Base-by-base conservation (phyloP, 306 rosid species). In the Acacia confusa region DNA sequence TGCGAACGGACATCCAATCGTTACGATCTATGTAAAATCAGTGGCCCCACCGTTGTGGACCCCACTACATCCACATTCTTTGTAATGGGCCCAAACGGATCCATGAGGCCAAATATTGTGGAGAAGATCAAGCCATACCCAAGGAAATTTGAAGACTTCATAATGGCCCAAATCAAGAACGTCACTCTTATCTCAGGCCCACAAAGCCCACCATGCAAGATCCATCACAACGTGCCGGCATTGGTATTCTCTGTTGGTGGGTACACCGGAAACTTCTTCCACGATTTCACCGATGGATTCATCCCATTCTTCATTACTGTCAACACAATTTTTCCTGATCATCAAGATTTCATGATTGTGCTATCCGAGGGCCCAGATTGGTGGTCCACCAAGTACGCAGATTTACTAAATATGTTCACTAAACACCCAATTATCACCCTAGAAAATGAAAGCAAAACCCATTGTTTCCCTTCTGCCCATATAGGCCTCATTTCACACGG, bases 261-360 rank as follows among this genome's bases (percentile, higher is more conserved):
- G 60, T 82, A 84, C 86, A 82, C 90, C 22, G 87, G 88, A 3
- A 88, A 87, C 91, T 78, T 88, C 80, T 90, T 69, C 70, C 93
- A 88, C 6, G 93, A 86, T 20, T 86, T 90, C 78, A 86, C 67
- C 7, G 90, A 87, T 9, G 93, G 87, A 10, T 60, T 90, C 78
- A 78, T 88, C 50, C 93, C 88, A 0, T 78, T 86, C 38, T 90
- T 27, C 79, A 86, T 88, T 74, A 84, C 85, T 9, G 20, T 63
- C 78, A 75, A 82, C 12, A 30, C 87, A 0, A 14, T 86, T 32
- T 50, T 82, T 6, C 68, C 20, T 4, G 30, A 72, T 14, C 86
- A 72, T 14, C 86, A 75, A 68, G 76, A 80, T 1, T 16, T 82
- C 2, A 30, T 82, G 20, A 77, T 88, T 0, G 86, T 86, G 10